These are phyloP conservation scores for Phaeotremella skinneri DNA, from an alignment of 768 basidiomycete genomes.

Conservation along the genomic window DNA sequence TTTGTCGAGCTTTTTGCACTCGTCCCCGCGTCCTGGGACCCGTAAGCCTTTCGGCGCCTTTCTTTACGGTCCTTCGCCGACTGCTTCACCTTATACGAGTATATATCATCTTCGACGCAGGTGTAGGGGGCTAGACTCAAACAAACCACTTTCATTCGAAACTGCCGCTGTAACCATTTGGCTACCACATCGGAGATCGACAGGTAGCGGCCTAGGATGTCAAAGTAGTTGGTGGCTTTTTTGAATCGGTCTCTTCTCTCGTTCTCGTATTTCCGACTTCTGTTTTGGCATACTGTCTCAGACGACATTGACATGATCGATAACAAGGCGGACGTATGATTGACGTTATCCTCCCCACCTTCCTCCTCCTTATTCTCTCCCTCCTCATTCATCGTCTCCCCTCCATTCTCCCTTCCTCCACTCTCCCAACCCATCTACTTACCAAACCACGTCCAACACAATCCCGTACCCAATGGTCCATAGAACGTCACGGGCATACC, in stretches of 20 bases:
- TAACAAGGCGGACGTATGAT: slow-evolving; percentile 7
- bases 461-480: slow-evolving; percentile 9
- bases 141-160: background rate
- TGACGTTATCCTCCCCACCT: slow-evolving; percentile 16
- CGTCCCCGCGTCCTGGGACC: too few species aligned
- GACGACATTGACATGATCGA: background rate
- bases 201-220: background rate
- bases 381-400: slow-evolving; percentile 17
- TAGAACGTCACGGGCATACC: slow-evolving; percentile 19
- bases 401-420: slow-evolving; percentile 1
- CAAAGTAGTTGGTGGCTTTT: background rate
- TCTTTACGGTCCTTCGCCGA: too few species aligned
- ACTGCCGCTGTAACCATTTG: slow-evolving; percentile 3
- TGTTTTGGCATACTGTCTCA: background rate
- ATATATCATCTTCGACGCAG: too few species aligned
- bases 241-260: background rate
- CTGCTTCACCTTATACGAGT: too few species aligned
- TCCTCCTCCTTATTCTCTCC: slow-evolving; percentile 19
- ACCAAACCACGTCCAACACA: slow-evolving; percentile 12
- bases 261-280: background rate
- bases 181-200: background rate
- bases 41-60: too few species aligned
- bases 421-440: slow-evolving; percentile 15
- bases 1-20: too few species aligned
- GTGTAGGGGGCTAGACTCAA: background rate